These are phyloP conservation scores for Nicotiana tomentosiformis DNA, from an alignment of 257 asterid genomes.

Conservation along the genomic window DNA sequence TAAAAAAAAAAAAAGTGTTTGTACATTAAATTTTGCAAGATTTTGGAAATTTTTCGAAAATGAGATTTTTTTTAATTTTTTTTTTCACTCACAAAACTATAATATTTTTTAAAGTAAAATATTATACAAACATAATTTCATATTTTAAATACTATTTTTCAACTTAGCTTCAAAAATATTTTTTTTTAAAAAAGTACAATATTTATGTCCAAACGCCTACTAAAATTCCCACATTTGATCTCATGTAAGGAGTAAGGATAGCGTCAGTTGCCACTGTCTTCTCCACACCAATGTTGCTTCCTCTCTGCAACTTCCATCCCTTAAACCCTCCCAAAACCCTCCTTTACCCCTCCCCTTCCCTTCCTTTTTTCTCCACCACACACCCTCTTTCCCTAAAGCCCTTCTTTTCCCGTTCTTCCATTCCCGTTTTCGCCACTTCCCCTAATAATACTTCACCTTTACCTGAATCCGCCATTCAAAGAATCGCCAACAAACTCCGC, in stretches of 20 bases:
- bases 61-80: no score
- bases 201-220: no score
- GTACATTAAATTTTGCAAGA: no score
- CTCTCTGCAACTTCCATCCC: conserved; percentile 18
- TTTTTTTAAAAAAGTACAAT: no score
- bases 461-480: conserved; percentile 65
- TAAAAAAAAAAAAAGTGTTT: no score
- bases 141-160: no score
- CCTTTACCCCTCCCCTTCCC: conserved; percentile 19
- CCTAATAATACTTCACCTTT: conserved; percentile 29
- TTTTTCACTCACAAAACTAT: no score
- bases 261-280: neutral
- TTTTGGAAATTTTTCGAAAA: no score
- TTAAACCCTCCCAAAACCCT: conserved; percentile 23
- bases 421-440: conserved; percentile 20
- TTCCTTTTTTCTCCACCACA: conserved; percentile 14
- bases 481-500: conserved; percentile 87
- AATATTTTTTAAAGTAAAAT: no score
- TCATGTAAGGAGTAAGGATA: neutral
- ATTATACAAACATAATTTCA: no score
- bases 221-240: no score
- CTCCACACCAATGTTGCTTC: conserved; percentile 19
- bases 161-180: no score
- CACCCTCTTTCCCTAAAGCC: conserved; percentile 9
- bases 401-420: conserved; percentile 14